A percentile compares a stretch with the other conserved stretches of the same genome.
Evolutionary conservation across 2,329 filamentous ascomycete genomes (phyloP).

Genomic region (Aspergillus calidoustus): DNA sequence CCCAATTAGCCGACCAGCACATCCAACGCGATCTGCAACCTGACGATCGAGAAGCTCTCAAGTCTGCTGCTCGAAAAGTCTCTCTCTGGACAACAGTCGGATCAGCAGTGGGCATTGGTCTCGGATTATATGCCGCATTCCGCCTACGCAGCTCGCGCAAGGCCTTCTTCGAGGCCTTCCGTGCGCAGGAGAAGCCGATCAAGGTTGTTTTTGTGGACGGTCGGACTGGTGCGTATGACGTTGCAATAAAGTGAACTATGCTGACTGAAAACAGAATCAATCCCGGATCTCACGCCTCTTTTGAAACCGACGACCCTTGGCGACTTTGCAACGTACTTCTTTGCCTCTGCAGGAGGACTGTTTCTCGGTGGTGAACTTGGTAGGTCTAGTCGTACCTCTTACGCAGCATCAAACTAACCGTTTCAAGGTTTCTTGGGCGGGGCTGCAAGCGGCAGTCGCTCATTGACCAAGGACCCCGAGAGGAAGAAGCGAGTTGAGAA

Average conservation of each 20-base stretch:
- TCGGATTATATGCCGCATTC: constrained; percentile 63
- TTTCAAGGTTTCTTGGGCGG: constrained; percentile 60
- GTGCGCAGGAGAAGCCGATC: constrained; percentile 64
- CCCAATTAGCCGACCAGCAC: constrained; percentile 61
- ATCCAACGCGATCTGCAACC: constrained; percentile 62
- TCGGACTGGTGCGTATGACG: constrained; percentile 53
- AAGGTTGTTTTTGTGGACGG: constrained; percentile 67
- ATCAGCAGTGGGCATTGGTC: constrained; percentile 62
- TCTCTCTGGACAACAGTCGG: constrained; percentile 61
- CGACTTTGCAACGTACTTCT: constrained; percentile 66
- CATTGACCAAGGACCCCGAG: constrained; percentile 59
- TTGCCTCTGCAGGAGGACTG: constrained; percentile 65
- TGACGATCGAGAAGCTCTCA: constrained; percentile 63
- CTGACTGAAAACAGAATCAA: constrained; percentile 49
- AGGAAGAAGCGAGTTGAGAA: constrained; percentile 62
- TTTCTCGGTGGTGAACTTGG: constrained; percentile 67
- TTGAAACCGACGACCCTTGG: constrained; percentile 62
- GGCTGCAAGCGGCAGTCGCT: constrained; percentile 57
- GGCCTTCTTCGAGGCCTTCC: constrained; percentile 66
- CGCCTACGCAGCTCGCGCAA: constrained; percentile 60
- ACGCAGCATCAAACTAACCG: neutral
- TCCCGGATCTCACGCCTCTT: constrained; percentile 65
- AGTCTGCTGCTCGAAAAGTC: constrained; percentile 60
- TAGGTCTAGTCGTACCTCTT: constrained; percentile 12
- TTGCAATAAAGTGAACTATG: neutral